Percentiles rank a stretch among this genome's conserved stretches.
Evolutionary conservation across 192 early-diverging fungal genomes (phyloP).

Genomic region (Coemansia sp.): DNA sequence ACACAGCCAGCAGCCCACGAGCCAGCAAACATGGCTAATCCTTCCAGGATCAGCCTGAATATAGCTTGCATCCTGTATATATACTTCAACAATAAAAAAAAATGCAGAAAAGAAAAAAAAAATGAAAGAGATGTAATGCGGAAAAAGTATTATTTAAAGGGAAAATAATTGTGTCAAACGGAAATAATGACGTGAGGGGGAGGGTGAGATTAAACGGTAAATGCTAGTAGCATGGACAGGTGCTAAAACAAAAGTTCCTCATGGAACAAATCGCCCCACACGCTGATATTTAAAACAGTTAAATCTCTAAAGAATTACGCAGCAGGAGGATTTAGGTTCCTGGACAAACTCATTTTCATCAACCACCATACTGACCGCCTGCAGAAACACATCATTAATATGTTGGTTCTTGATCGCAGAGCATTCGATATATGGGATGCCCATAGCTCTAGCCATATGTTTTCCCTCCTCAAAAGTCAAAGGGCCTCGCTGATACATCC

Average conservation of each 20-base stretch:
- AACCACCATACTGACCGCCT: constrained; percentile 12
- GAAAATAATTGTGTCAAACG: constrained; percentile 1
- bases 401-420: constrained; percentile 57
- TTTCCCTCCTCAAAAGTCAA: constrained; percentile 55
- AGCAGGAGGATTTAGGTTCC: constrained; percentile 12
- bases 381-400: constrained; percentile 51
- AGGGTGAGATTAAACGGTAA: background rate
- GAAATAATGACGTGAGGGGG: constrained; percentile 7
- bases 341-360: constrained; percentile 10
- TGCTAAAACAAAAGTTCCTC: constrained; percentile 2
- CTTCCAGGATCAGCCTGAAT: constrained; percentile 51
- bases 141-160: too few relatives aligned
- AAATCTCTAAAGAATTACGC: constrained; percentile 20
- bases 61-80: constrained; percentile 33
- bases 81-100: background rate
- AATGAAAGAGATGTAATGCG: background rate
- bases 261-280: background rate
- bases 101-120: constrained; percentile 1
- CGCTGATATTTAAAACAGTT: background rate
- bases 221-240: background rate
- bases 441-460: constrained; percentile 62
- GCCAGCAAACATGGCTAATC: constrained; percentile 74
- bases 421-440: constrained; percentile 77
- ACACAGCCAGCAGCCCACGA: constrained; percentile 85
- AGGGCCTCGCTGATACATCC: constrained; percentile 22